Evolutionary conservation across 306 rosid genomes (phyloP).

Genomic region (Prunus mume): DNA sequence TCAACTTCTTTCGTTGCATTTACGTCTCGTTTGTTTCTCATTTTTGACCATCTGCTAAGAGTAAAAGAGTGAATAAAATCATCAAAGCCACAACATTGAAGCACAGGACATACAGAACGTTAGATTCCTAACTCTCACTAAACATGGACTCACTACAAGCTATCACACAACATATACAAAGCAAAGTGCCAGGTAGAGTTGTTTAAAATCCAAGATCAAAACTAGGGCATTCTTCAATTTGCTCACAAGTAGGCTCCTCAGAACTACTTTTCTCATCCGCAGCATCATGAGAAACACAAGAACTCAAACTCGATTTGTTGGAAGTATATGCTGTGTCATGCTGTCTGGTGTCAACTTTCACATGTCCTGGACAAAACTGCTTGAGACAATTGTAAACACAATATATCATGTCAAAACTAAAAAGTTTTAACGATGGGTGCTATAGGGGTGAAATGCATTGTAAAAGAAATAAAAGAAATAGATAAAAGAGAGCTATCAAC

Average conservation of each 20-base stretch:
- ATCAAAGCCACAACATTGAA: not conserved
- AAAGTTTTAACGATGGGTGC: not conserved
- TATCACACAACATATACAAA: not conserved
- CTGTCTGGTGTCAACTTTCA: constrained; percentile 32
- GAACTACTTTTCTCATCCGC: constrained; percentile 26
- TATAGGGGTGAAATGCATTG: constrained; percentile 7
- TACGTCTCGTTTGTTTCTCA: too few species aligned
- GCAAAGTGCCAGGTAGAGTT: not conserved
- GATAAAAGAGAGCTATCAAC: not conserved
- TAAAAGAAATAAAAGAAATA: not conserved
- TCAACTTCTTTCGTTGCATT: too few species aligned
- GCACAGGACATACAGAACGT: not conserved
- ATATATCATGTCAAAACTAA: not conserved
- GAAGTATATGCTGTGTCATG: constrained; percentile 27
- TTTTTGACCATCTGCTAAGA: not conserved
- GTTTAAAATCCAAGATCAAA: constrained; percentile 77
- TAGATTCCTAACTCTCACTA: not conserved
- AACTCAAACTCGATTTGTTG: constrained; percentile 18
- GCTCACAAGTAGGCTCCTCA: constrained; percentile 32
- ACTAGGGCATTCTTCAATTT: constrained; percentile 46
- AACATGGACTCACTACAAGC: not conserved
- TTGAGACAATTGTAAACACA: constrained; percentile 10
- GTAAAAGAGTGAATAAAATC: not conserved
- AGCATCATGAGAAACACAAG: constrained; percentile 24
- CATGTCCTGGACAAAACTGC: constrained; percentile 33